Evolutionary conservation across 805 yeast species (phyloP).

Genomic region (Candida namnaoensis): DNA sequence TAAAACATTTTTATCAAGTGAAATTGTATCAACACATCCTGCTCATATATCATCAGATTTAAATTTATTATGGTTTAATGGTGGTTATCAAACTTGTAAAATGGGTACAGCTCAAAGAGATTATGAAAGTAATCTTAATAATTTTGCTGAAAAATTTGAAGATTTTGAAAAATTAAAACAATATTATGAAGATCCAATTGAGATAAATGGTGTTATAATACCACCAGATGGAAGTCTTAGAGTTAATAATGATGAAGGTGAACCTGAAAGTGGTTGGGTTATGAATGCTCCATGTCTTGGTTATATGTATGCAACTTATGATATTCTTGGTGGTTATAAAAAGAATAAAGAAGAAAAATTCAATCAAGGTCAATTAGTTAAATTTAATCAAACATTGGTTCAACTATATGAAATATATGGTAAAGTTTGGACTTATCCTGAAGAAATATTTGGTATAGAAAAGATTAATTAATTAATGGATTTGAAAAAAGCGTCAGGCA

Average conservation of each 20-base stretch:
- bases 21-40: constrained; percentile 55
- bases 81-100: constrained; percentile 46
- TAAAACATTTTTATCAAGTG: constrained; percentile 25
- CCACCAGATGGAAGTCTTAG: constrained; percentile 37
- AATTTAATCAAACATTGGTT: constrained; percentile 8
- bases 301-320: constrained; percentile 52
- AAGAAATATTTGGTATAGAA: no score
- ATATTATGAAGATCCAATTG: constrained; percentile 25
- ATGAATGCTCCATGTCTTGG: constrained; percentile 36
- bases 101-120: constrained; percentile 19
- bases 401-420: constrained; percentile 25
- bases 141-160: constrained; percentile 16
- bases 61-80: constrained; percentile 49
- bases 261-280: constrained; percentile 35
- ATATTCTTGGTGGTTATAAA: constrained; percentile 32
- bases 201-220: constrained; percentile 34
- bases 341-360: no score
- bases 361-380: constrained; percentile 15
- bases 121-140: constrained; percentile 7
- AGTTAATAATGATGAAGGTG: constrained; percentile 29
- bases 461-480: no score
- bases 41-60: constrained; percentile 42
- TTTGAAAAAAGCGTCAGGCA: no score
- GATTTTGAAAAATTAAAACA: constrained; percentile 22
- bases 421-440: constrained; percentile 21